Base-by-base conservation (phyloP, 768 basidiomycete species). In the Collybia sp. region DNA sequence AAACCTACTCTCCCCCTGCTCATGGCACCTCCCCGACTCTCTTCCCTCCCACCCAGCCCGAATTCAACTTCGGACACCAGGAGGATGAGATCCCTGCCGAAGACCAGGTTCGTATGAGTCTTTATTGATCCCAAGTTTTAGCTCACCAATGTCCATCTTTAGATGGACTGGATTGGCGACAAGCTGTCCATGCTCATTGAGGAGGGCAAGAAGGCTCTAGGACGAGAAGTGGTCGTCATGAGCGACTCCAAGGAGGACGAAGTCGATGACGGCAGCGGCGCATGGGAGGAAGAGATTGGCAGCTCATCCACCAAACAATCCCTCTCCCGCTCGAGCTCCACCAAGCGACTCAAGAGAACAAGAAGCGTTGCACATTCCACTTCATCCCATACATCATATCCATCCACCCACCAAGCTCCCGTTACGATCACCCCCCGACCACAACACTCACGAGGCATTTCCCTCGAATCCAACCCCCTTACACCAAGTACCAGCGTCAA, bases 91-190 rank as follows among this genome's bases (percentile, higher is more conserved):
- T 47, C 33, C 52, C 49, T 46, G 65, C 65, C 25, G 72, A 77
- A 32, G 69, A 75, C 32, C 68, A 78, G 67, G 75, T 76, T 46
- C 32, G 61, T 54, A 19, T 43, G 45, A 42, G 30, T 20, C 40
- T 41, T 39, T 19, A 40, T 19, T 46, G 12, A 36, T 8, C 43
- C n/a, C 46, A 16, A 46, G 30, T 15, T 20, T 12, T 31, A 34
- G 37, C 38, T 47, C 25, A 43, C 39, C 20, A 15, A n/a, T n/a
- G 30, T 35, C 20, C 25, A 34, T 40, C 18, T 43, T n/a, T 56
- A 89, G 75, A 90, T 91, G 85, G 85, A 88, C 53, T 88, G 85
- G 85, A 85, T 91, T 48, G 84, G 85, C 15, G 81, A 77, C 51
- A 80, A 77, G 52, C 75, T 93, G 25, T 63, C 77, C 19, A 66